Evolutionary conservation across 441 rosid species (phyloP).

Genomic region (Pelargonium fulgidum): DNA sequence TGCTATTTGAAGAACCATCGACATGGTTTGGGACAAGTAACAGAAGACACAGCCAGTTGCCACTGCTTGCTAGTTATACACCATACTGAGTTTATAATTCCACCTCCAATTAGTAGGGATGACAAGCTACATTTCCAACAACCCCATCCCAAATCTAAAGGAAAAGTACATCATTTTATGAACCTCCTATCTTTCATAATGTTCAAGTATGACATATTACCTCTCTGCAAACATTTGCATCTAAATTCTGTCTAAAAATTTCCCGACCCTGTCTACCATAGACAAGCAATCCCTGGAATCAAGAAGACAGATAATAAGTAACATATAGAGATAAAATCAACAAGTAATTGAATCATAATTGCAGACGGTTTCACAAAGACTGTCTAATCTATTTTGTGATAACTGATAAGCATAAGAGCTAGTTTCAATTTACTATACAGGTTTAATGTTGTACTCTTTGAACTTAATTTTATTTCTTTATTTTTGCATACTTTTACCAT

Average conservation of each 20-base stretch:
- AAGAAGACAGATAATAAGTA: constrained; percentile 21
- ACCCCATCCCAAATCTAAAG: background rate
- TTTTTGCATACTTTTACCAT: too few relatives aligned
- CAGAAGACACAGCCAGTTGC: background rate
- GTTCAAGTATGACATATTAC: constrained; percentile 31
- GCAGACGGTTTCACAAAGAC: background rate
- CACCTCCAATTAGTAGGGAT: too few relatives aligned
- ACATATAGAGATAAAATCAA: constrained; percentile 5
- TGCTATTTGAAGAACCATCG: background rate
- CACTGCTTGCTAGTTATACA: background rate
- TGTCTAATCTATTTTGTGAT: background rate
- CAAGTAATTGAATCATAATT: background rate
- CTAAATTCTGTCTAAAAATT: constrained; percentile 69
- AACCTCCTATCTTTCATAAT: background rate
- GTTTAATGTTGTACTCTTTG: background rate
- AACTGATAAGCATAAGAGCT: background rate
- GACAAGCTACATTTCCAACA: background rate
- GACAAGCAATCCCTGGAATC: constrained; percentile 76
- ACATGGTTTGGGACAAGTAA: constrained; percentile 11
- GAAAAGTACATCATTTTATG: background rate
- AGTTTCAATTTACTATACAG: background rate
- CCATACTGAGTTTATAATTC: too few relatives aligned
- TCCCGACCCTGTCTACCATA: constrained; percentile 84
- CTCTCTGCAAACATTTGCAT: constrained; percentile 73
- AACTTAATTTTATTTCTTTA: background rate